A percentile compares a stretch with the other conserved stretches of the same genome.
phyloP scores from a whole-genome alignment of 371 early-diverging fungal species.

The Mortierella sp. region DNA sequence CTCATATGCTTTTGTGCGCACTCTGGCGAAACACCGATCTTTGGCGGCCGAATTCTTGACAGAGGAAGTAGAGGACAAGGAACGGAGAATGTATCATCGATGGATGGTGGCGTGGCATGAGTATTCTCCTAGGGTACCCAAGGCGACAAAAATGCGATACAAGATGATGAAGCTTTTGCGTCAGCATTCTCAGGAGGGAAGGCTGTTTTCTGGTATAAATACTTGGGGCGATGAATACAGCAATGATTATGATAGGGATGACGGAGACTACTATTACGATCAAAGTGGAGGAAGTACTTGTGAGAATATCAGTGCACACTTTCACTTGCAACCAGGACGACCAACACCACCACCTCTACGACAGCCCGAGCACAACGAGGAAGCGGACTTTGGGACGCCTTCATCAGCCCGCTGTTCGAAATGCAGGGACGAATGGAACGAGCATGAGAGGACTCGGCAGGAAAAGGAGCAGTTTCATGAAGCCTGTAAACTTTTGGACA shows the following conservation, averaged over 20 bases:
- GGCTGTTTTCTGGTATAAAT: background rate
- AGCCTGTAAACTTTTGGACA: background rate
- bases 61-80: constrained; percentile 15
- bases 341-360: background rate
- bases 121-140: constrained; percentile 22
- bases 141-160: constrained; percentile 7
- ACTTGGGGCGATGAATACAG: background rate
- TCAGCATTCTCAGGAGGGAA: background rate
- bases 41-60: constrained; percentile 31
- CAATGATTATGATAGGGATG: no score
- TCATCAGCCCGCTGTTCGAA: constrained; percentile 12
- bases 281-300: background rate
- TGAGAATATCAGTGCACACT: background rate
- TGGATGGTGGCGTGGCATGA: constrained; percentile 53
- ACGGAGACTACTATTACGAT: background rate
- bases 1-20: constrained; percentile 1
- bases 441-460: constrained; percentile 7
- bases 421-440: constrained; percentile 15
- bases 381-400: background rate
- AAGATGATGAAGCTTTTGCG: constrained; percentile 7
- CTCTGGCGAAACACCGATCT: background rate
- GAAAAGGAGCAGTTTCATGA: background rate
- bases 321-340: background rate
- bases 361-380: constrained; percentile 8
- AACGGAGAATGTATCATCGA: constrained; percentile 34